Conservation (phyloP, 2,329 filamentous ascomycete genomes). For the Emergomyces pasteurianus region DNA sequence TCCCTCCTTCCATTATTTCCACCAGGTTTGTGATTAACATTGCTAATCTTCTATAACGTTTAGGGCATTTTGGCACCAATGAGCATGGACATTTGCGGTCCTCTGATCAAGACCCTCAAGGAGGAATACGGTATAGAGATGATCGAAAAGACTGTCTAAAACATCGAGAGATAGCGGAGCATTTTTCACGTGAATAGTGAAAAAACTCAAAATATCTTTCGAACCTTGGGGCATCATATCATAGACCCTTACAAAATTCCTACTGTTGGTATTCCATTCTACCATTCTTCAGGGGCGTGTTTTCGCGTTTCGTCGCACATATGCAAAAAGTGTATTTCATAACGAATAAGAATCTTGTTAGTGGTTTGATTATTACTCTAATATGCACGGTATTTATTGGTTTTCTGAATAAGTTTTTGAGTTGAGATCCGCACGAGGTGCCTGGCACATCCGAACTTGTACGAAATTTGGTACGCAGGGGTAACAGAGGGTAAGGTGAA, state of each 20-base stretch:
- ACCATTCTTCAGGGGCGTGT: background rate
- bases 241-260: background rate
- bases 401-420: background rate
- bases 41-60: background rate
- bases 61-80: slow-evolving; percentile 65
- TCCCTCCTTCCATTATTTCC: background rate
- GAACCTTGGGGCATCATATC: background rate
- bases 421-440: background rate
- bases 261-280: background rate
- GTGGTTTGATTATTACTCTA: background rate
- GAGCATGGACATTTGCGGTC: slow-evolving; percentile 56
- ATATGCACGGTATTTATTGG: background rate
- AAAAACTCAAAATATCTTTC: background rate
- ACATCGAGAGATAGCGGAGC: no score
- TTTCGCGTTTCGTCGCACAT: background rate
- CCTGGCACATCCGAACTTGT: background rate
- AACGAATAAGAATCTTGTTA: background rate
- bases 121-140: slow-evolving; percentile 64
- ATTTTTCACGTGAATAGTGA: no score
- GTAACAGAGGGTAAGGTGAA: no score
- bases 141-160: slow-evolving; percentile 50
- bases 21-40: background rate
- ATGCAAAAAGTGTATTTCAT: background rate
- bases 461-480: background rate
- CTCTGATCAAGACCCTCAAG: slow-evolving; percentile 66